These are phyloP conservation scores for Sporisorium graminicola DNA, from an alignment of 1,284 basidiomycete genomes.

Conservation along the genomic window DNA sequence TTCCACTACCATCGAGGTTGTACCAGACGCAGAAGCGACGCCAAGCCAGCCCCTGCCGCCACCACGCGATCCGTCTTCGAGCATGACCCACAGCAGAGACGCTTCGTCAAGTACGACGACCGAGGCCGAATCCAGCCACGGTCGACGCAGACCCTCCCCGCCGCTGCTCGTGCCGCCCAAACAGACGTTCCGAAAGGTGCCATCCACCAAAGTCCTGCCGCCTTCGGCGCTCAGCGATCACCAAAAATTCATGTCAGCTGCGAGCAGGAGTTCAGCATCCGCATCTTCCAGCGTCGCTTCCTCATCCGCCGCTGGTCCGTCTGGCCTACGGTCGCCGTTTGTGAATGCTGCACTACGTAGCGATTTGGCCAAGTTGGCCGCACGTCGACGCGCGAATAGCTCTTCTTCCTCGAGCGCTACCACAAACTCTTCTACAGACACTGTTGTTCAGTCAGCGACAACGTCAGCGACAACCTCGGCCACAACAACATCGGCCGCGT, in stretches of 20 bases:
- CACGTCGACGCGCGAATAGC: conserved; percentile 21
- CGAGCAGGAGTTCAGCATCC: not conserved
- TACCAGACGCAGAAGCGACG: not conserved
- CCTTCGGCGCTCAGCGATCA: conserved; percentile 48
- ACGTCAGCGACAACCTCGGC: conserved; percentile 21
- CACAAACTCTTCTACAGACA: conserved; percentile 9
- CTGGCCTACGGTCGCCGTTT: conserved; percentile 2
- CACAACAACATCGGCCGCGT: conserved; percentile 13
- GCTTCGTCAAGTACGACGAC: conserved; percentile 9
- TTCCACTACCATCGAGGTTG: not conserved
- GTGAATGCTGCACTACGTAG: conserved; percentile 12
- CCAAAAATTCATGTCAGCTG: conserved; percentile 45
- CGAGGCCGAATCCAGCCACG: conserved; percentile 19
- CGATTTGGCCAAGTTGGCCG: conserved; percentile 32
- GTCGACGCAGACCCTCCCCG: conserved; percentile 33
- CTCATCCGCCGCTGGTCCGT: not conserved
- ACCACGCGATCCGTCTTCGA: conserved; percentile 16
- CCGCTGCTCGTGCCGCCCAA: conserved; percentile 42
- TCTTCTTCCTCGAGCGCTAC: conserved; percentile 25
- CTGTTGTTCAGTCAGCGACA: not conserved
- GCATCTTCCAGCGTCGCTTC: not conserved
- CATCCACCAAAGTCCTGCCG: conserved; percentile 27
- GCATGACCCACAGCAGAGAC: conserved; percentile 15
- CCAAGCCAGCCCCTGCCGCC: conserved; percentile 13
- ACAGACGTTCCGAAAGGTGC: conserved; percentile 34